phyloP scores from a whole-genome alignment of 2,329 filamentous ascomycete genomes.

The Domatiomyces catenatus region DNA sequence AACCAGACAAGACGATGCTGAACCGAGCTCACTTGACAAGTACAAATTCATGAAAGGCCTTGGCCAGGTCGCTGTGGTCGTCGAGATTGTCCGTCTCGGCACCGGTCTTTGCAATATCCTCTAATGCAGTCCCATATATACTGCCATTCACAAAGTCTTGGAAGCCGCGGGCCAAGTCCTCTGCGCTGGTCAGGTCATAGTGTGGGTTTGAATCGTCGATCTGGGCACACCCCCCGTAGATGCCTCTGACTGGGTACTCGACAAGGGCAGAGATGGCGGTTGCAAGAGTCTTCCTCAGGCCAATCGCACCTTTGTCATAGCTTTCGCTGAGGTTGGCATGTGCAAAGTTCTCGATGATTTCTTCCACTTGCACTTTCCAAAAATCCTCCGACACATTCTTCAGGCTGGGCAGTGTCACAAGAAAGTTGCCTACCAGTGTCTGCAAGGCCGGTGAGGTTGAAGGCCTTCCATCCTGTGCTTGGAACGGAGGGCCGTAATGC shows the following conservation, averaged over 20 bases:
- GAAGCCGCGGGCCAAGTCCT: conserved; percentile 50
- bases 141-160: conserved; percentile 49
- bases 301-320: conserved; percentile 63
- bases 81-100: conserved; percentile 48
- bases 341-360: conserved; percentile 45
- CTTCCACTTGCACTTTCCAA: conserved; percentile 48
- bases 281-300: conserved; percentile 58
- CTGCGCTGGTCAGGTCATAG: conserved; percentile 45
- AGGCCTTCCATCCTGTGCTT: conserved; percentile 22
- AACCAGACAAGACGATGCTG: conserved; percentile 3
- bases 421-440: conserved; percentile 48
- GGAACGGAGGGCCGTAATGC: conserved; percentile 57
- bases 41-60: conserved; percentile 51
- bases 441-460: conserved; percentile 51
- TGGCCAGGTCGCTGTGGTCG: conserved; percentile 45
- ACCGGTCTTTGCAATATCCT: conserved; percentile 48
- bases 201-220: conserved; percentile 19
- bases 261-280: conserved; percentile 55
- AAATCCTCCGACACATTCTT: conserved; percentile 47
- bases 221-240: conserved; percentile 44
- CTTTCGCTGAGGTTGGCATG: conserved; percentile 61
- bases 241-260: conserved; percentile 52
- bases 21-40: conserved; percentile 48
- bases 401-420: conserved; percentile 51
- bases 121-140: conserved; percentile 53